These are phyloP conservation scores for Metschnikowia orientalis DNA, from an alignment of 805 yeast genomes.

Conservation along the genomic window DNA sequence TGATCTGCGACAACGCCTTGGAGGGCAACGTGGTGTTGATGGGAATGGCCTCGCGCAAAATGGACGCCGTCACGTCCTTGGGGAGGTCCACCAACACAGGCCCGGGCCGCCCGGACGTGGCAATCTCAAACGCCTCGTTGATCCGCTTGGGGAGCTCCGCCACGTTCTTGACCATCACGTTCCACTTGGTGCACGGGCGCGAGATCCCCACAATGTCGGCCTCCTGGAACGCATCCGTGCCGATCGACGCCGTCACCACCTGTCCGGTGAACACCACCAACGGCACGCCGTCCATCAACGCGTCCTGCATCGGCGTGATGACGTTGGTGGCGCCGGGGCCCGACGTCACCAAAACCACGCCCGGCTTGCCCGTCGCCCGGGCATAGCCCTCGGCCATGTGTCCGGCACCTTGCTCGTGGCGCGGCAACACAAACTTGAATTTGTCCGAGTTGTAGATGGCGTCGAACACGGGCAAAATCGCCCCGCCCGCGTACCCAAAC, in stretches of 20 bases:
- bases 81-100: slow-evolving; percentile 97
- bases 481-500: slow-evolving; percentile 99
- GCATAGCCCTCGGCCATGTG: slow-evolving; percentile 99
- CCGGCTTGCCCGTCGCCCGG: slow-evolving; percentile 91
- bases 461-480: slow-evolving; percentile 95
- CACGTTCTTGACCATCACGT: slow-evolving; percentile 93
- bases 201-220: slow-evolving; percentile 98
- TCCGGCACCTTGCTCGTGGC: slow-evolving; percentile 99
- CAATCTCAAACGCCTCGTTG: slow-evolving; percentile 97
- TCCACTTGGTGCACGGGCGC: slow-evolving; percentile 97
- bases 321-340: slow-evolving; percentile 99
- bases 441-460: slow-evolving; percentile 89
- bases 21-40: slow-evolving; percentile 71
- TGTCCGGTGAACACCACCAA: slow-evolving; percentile 96
- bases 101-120: slow-evolving; percentile 94
- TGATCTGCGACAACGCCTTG: slow-evolving; percentile 62
- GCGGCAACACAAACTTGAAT: slow-evolving; percentile 86
- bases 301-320: slow-evolving; percentile 98
- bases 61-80: slow-evolving; percentile 94
- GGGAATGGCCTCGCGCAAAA: slow-evolving; percentile 84
- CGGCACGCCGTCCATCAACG: slow-evolving; percentile 95
- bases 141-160: slow-evolving; percentile 93
- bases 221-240: slow-evolving; percentile 99
- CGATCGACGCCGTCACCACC: slow-evolving; percentile 92
- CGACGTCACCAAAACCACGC: slow-evolving; percentile 96